Evolutionary conservation across 371 early-diverging fungal genomes (phyloP), one percentile per base, ranked within the genome.

Genomic region (Paraphysoderma sedebokerense): DNA sequence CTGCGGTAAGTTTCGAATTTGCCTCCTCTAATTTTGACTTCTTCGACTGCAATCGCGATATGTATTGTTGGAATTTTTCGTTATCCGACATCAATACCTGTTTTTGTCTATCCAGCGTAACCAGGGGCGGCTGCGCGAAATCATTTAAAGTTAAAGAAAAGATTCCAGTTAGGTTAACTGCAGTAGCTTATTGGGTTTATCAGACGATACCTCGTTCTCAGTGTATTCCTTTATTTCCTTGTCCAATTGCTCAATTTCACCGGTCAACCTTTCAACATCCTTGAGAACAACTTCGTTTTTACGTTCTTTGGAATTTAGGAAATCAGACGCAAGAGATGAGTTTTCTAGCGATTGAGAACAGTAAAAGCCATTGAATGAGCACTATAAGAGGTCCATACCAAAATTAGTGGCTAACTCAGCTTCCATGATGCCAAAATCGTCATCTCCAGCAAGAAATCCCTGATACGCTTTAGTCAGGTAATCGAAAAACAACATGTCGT

Each of bases 401-500:
- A 79, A 79, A 35, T 50, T 61, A 3, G 52, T 48, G 15, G 64
- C 64, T 53, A 81, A 47, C 31, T 63, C 59, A 7, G 50, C 36
- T 31, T 78, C 79, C 51, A 81, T 67, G 9, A 61, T 61, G 7
- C 61, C 62, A 17, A 67, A 73, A 54, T 76, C 66, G 44, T 81
- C 78, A 13, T 67, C 63, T 2, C 72, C 72, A 13, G 59, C 57
- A 42, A 81, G 56, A 56, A 76, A 83, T 11, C 59, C 56, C 5
- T 59, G 59, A 44, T 77, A 77, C 1, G 76, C 58, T 27, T 64
- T 57, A 0, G 54, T 58, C 29, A 73, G 48, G 42, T 75, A 79
- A 29, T 72, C 62, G 49, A 69, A 76, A 56, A 78, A 81, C 38
- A 80, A 68, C 53, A 68, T 71, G 41, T 82, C 81, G n/a, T n/a